Base-by-base conservation (phyloP, 495 filamentous ascomycete species). In the Penicillium fimorum region DNA sequence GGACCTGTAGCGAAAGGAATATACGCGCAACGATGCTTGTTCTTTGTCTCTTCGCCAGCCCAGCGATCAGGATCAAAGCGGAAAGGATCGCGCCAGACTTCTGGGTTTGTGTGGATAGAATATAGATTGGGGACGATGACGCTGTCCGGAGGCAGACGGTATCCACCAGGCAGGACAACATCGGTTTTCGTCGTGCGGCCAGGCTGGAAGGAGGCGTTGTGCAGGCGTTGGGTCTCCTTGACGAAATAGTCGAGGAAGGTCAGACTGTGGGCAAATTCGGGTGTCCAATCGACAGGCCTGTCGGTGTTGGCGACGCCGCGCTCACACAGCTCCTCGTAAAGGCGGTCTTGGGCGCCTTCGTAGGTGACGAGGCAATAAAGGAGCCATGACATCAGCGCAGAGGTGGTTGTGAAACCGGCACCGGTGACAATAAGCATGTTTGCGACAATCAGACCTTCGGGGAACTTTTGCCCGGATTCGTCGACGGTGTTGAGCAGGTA, bases 391-490 rank as follows among this genome's bases (percentile, higher is more conserved):
- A 85, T 55, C 3, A 83, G 70, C 1, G 72, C 62, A 0, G 73
- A 70, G 22, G 74, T 84, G 6, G 82, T 84, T 13, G 76, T 80
- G 67, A 82, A 85, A 6, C 82, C 81, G n/a, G 82, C 82, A 8
- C 79, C 81, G 5, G 69, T 72, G 27, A 62, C 59, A 25, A 71
- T 65, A 2, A 71, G 51, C 58, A 66, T 65, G 53, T 70, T 64
- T 22, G 71, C 66, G 1, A 72, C 50, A 20, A 72, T 56, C 17
- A 74, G 47, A 4, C 53, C 62, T 11, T 67, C 33, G 7, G 82
- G 80, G n/a, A 84, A 69, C 33, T 75, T 71, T 17, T 84, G 50
- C 44, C 81, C 81, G 41, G 80, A 71, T 37, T 76, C 68, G 62
- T 84, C 82, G 33, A 67, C 64, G 0, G 74, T 77, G 38, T 74